phyloP scores from a whole-genome alignment of 2,329 filamentous ascomycete species.

The Aspergillus caelatus region DNA sequence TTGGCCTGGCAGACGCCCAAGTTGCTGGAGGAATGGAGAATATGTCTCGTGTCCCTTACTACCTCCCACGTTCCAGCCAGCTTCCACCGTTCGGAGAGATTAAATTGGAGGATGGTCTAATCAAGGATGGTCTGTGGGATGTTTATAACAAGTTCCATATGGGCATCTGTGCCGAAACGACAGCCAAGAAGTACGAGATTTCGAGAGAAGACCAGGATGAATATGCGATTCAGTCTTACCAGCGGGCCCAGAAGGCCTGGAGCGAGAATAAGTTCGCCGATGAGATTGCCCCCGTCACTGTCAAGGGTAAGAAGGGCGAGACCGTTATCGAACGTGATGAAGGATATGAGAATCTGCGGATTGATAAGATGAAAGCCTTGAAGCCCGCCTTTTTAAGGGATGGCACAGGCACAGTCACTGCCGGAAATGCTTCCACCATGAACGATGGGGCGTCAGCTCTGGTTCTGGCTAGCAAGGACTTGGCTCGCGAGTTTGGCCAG shows the following conservation, averaged over 20 bases:
- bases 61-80: conserved; percentile 78
- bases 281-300: conserved; percentile 85
- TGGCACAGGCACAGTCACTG: conserved; percentile 86
- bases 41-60: conserved; percentile 94
- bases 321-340: conserved; percentile 80
- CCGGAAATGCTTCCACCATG: conserved; percentile 89
- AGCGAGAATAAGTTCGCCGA: conserved; percentile 79
- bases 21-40: conserved; percentile 97
- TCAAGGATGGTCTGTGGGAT: conserved; percentile 94
- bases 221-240: conserved; percentile 87
- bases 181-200: conserved; percentile 82
- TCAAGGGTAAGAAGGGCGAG: conserved; percentile 82
- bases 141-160: conserved; percentile 98
- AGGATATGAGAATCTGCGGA: conserved; percentile 82
- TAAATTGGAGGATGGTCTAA: conserved; percentile 85
- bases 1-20: conserved; percentile 84
- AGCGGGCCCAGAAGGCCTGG: conserved; percentile 89
- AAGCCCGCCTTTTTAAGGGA: conserved; percentile 90
- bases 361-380: conserved; percentile 81
- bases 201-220: conserved; percentile 85
- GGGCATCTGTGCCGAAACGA: conserved; percentile 95
- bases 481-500: conserved; percentile 78
- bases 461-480: conserved; percentile 77
- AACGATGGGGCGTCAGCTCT: conserved; percentile 94
- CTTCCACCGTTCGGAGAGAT: conserved; percentile 85